These are phyloP conservation scores for Quercus phellos DNA, from an alignment of 331 rosid species.

Conservation along the genomic window DNA sequence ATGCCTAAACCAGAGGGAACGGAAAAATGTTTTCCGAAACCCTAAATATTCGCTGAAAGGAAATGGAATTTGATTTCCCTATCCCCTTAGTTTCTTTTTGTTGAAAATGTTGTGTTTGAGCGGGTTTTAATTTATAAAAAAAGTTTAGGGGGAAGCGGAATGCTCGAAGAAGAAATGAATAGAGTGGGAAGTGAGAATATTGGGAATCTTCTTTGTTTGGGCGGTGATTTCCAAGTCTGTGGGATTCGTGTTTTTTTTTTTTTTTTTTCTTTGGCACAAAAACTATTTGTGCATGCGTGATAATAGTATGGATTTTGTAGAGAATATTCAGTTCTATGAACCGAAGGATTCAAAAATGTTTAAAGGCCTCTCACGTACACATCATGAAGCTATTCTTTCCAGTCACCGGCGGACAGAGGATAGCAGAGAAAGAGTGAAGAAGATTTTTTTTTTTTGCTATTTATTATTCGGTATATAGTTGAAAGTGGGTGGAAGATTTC, in stretches of 20 bases:
- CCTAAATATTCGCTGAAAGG: conserved; percentile 21
- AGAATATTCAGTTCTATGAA: neutral
- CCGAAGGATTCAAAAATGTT: too few species aligned
- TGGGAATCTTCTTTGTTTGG: neutral
- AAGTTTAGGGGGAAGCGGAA: neutral
- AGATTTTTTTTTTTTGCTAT: neutral
- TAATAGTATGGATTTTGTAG: neutral
- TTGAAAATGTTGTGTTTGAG: neutral
- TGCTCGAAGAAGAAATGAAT: neutral
- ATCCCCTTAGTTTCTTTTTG: neutral
- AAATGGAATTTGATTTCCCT: neutral
- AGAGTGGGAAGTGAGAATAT: neutral
- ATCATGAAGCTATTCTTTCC: too few species aligned
- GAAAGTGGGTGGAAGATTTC: too few species aligned
- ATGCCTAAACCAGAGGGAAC: conserved; percentile 17
- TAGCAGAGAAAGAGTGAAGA: too few species aligned
- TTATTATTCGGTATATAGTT: too few species aligned
- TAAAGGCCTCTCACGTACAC: too few species aligned
- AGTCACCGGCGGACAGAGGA: too few species aligned
- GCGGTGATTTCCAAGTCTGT: neutral
- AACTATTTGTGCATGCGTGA: neutral
- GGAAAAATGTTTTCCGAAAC: neutral
- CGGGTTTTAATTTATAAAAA: neutral
- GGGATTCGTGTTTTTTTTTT: neutral
- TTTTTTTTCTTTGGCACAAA: neutral